These are phyloP conservation scores for Albugo candida DNA, from an alignment of 352 stramenopile genomes.

Conservation along the genomic window DNA sequence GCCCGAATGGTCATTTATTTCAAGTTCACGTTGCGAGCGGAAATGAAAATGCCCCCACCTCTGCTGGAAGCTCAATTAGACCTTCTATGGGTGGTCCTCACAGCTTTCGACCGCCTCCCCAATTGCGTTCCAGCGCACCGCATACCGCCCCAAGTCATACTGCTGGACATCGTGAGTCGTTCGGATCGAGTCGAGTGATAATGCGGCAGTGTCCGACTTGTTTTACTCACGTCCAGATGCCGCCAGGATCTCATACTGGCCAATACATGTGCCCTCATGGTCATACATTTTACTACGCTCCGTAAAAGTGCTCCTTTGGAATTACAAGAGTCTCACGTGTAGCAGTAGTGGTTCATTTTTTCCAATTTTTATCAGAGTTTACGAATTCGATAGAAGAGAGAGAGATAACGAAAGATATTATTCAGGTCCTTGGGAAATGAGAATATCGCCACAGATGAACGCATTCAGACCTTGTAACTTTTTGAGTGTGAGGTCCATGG, in stretches of 20 bases:
- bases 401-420: background rate
- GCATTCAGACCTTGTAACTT: conserved; percentile 46
- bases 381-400: background rate
- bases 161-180: background rate
- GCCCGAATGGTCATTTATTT: conserved; percentile 54
- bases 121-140: background rate
- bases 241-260: conserved; percentile 52
- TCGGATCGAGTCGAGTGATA: conserved; percentile 14
- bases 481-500: conserved; percentile 54
- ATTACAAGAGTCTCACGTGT: background rate
- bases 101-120: background rate
- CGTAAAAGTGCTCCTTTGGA: conserved; percentile 14
- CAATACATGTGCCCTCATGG: conserved; percentile 80
- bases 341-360: conserved; percentile 4
- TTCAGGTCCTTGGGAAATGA: conserved; percentile 28
- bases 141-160: background rate
- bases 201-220: conserved; percentile 77
- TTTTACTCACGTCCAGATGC: conserved; percentile 78
- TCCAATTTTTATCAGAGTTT: background rate
- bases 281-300: conserved; percentile 74
- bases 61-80: background rate
- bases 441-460: conserved; percentile 53
- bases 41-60: conserved; percentile 18
- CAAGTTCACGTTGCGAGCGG: conserved; percentile 16
- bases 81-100: background rate